phyloP scores from a whole-genome alignment of 192 early-diverging fungal species.

The Entophlyctis helioformis region DNA sequence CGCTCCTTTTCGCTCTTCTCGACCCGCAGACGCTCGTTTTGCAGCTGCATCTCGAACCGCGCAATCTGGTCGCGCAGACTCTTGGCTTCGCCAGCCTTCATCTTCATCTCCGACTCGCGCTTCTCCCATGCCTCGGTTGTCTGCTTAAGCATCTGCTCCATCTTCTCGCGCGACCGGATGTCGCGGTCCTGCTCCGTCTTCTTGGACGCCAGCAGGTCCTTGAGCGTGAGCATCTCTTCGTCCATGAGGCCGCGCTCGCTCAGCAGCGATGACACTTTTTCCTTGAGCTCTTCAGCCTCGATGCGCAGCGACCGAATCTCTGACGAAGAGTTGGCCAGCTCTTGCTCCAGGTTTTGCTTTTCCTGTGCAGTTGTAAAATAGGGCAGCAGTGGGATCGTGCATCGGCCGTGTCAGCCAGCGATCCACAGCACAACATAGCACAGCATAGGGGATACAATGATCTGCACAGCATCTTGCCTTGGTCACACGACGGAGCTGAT shows the following conservation, averaged over 20 bases:
- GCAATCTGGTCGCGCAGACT: constrained; percentile 14
- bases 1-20: constrained; percentile 23
- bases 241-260: constrained; percentile 18
- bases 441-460: too few species aligned
- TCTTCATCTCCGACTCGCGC: constrained; percentile 26
- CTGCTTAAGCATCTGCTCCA: constrained; percentile 21
- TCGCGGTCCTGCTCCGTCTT: constrained; percentile 41
- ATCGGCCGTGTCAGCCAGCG: too few species aligned
- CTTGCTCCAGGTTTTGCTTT: constrained; percentile 18
- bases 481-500: constrained; percentile 13
- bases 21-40: constrained; percentile 22
- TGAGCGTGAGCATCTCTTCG: constrained; percentile 30
- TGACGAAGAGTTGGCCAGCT: constrained; percentile 9
- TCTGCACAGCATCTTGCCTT: constrained; percentile 22
- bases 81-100: constrained; percentile 18
- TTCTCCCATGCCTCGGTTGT: constrained; percentile 13
- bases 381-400: too few species aligned
- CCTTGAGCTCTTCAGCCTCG: constrained; percentile 19
- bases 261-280: constrained; percentile 7
- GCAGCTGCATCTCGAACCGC: constrained; percentile 20
- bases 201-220: constrained; percentile 37
- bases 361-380: constrained; percentile 9
- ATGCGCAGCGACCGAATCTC: constrained; percentile 11
- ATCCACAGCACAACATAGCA: too few species aligned
- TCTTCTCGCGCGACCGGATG: constrained; percentile 26